Evolutionary conservation across 345 rosid species (phyloP), one percentile per base, ranked within the genome.

Genomic region (Gossypium bickii): DNA sequence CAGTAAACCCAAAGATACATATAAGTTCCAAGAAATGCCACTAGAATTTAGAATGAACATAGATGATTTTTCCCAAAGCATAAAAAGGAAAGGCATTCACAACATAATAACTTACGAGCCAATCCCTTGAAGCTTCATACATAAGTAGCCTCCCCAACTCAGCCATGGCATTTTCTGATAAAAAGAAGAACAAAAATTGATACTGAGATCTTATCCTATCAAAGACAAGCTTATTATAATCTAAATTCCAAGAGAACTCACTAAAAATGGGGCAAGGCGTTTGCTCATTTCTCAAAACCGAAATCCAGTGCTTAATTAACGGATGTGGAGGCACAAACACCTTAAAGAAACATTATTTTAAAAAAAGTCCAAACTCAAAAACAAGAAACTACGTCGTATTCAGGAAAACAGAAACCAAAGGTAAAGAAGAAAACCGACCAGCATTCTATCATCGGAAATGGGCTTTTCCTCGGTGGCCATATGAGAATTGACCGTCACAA

Each of bases 311-410:
- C 86, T 92, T 92, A 83, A 94, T 89, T 85, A 94, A 82, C 18
- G 97, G 97, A 82, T 91, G 97, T 0, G 97, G 98, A 18, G 98
- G 97, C 85, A 92, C 98, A 75, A 83, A 92, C 0, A 92, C 97
- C 95, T 94, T 63, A 71, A 47, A 24, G 1, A 58, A 70, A 51
- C 18, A 20, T 15, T 45, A 45, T 8, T 9, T 45, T 0, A 45
- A 45, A 45, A 18, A 9, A 17, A 47, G 72, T 41, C 25, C 47
- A 52, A 72, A 62, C 12, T 8, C 4, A 4, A 62, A 67, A 65
- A 55, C 66, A 25, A 34, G 43, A 17, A 56, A 73, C 61, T 38
- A 13, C 24, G 48, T 61, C 58, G 61, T 72, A 63, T 70, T 4
- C 55, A 9, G 45, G 29, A 29, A 48, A 34, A 6, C 20, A 16